phyloP scores from a whole-genome alignment of 169 alveolate species.

The Cyclospora cayetanensis region DNA sequence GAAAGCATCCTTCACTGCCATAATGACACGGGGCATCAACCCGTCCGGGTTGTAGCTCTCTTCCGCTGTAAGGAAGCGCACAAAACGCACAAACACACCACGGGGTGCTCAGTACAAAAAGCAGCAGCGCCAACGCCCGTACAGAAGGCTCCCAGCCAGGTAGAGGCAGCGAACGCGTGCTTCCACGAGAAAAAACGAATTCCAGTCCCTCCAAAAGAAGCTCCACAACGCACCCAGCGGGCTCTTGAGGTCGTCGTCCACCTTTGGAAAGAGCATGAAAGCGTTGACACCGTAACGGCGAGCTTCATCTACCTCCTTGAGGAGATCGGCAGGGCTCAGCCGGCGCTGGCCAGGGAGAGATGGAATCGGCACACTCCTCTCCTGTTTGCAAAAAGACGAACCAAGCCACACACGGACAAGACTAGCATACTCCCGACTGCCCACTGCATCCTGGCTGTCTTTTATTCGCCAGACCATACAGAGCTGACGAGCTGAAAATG shows the following conservation, averaged over 20 bases:
- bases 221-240: slow-evolving; percentile 71
- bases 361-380: slow-evolving; percentile 71
- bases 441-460: too few species aligned
- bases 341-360: slow-evolving; percentile 76
- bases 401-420: neutral
- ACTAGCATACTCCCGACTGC: too few species aligned
- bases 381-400: slow-evolving; percentile 55
- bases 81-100: neutral
- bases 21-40: slow-evolving; percentile 73
- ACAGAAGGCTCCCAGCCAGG: neutral
- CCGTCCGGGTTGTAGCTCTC: slow-evolving; percentile 80
- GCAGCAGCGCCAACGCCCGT: neutral
- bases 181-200: too few species aligned
- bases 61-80: slow-evolving; percentile 56
- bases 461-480: too few species aligned
- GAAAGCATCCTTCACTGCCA: slow-evolving; percentile 75
- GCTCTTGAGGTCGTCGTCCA: slow-evolving; percentile 73
- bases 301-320: slow-evolving; percentile 79
- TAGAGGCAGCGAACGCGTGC: neutral
- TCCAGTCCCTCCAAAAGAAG: too few species aligned
- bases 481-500: too few species aligned
- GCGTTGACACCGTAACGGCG: slow-evolving; percentile 75
- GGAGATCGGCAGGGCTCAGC: slow-evolving; percentile 72
- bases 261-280: slow-evolving; percentile 80
- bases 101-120: neutral